These are phyloP conservation scores for Cornus kousa DNA, from an alignment of 148 eudicot species.

Conservation along the genomic window DNA sequence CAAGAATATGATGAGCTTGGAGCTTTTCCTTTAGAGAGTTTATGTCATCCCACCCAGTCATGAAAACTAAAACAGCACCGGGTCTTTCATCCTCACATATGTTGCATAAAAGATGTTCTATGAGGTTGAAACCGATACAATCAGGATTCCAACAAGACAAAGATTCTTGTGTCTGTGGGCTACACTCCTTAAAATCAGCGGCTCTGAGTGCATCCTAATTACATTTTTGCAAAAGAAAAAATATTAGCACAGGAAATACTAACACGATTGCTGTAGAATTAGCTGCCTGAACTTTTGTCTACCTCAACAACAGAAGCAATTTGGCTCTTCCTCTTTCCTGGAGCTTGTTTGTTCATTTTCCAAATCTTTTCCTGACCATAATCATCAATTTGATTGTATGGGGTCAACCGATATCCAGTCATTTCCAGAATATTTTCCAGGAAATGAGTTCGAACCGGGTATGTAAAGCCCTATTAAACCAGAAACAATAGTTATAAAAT, in stretches of 20 bases:
- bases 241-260: constrained; percentile 15
- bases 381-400: constrained; percentile 90
- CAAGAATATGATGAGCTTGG: constrained; percentile 61
- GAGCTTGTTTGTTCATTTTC: constrained; percentile 89
- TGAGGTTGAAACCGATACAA: constrained; percentile 84
- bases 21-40: constrained; percentile 90
- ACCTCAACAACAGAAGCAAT: constrained; percentile 95
- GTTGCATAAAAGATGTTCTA: constrained; percentile 69
- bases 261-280: not conserved
- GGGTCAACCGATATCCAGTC: constrained; percentile 78
- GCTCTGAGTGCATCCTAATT: constrained; percentile 73
- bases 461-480: constrained; percentile 74
- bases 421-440: constrained; percentile 79
- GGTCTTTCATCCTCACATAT: constrained; percentile 80
- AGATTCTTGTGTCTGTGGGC: constrained; percentile 69
- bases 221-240: constrained; percentile 10
- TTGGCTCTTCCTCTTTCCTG: constrained; percentile 92
- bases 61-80: constrained; percentile 87
- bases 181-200: constrained; percentile 71
- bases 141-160: constrained; percentile 99
- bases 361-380: constrained; percentile 84
- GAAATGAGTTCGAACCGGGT: constrained; percentile 82
- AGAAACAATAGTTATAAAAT: not conserved
- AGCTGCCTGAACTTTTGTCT: constrained; percentile 13
- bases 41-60: constrained; percentile 99